Percentiles rank a stretch among this genome's conserved stretches.
phyloP scores from a whole-genome alignment of 148 eudicot genomes.

The Heliosperma pusillum region DNA sequence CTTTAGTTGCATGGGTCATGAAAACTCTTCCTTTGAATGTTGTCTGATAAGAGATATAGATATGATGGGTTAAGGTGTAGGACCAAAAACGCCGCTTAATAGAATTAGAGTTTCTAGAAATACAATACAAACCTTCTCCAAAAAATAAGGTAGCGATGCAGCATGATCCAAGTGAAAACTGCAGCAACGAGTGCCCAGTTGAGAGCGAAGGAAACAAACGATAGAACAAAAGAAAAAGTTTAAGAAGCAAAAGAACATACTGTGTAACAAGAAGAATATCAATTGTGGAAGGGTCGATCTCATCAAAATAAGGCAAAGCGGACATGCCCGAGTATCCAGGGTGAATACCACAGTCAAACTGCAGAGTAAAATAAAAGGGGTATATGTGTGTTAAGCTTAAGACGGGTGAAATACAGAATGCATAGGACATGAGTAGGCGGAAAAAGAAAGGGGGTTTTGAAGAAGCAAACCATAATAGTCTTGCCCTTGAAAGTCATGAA shows the following conservation, averaged over 20 bases:
- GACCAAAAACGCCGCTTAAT: background rate
- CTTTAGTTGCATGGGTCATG: slow-evolving; percentile 98
- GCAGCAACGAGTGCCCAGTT: slow-evolving; percentile 33
- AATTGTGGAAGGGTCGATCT: slow-evolving; percentile 81
- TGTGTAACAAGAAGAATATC: slow-evolving; percentile 93
- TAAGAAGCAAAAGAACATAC: too few relatives aligned
- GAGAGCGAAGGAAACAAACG: too few relatives aligned
- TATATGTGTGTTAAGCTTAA: too few relatives aligned
- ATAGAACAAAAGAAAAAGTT: too few relatives aligned
- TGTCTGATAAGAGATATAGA: slow-evolving; percentile 40
- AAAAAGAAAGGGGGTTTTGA: background rate
- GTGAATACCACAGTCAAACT: slow-evolving; percentile 98
- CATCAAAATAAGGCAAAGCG: slow-evolving; percentile 94
- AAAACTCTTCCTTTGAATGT: slow-evolving; percentile 86
- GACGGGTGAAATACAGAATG: too few relatives aligned
- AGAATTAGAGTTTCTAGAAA: slow-evolving; percentile 10
- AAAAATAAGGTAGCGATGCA: slow-evolving; percentile 93
- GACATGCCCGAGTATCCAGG: slow-evolving; percentile 95
- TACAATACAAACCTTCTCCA: slow-evolving; percentile 77
- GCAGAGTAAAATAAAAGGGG: background rate
- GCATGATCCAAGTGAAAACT: slow-evolving; percentile 99
- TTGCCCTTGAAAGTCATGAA: slow-evolving; percentile 87
- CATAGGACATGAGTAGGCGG: background rate
- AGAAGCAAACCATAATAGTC: slow-evolving; percentile 56
- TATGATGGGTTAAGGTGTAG: slow-evolving; percentile 2